Base-by-base conservation (phyloP, 306 rosid genomes). In the Lathyrus sativus region DNA sequence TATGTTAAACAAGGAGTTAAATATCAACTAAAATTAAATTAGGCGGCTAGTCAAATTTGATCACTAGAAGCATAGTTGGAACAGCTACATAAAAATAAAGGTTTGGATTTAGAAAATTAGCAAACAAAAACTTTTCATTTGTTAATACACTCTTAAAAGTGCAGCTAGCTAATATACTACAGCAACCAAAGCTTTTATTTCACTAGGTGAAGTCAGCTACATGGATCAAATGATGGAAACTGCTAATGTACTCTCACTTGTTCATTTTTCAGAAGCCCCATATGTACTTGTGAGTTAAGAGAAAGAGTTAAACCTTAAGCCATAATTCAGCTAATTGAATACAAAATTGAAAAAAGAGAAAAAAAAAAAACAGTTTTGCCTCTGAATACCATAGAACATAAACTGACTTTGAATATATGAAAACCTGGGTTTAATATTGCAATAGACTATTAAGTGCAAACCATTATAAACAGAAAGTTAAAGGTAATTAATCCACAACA, bases 401-500 rank as follows among this genome's bases (percentile, higher is more conserved):
- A 45, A n/a, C 49, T 53, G 3, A 3, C 26, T 18, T 33, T 51
- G 42, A 53, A 64, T 17, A 18, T 56, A 26, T 12, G 46, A 70
- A 43, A 51, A 41, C 35, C 28, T 44, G 33, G 18, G 51, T 43
- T 62, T 69, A 42, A 54, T 51, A 56, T 29, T 17, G 50, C n/a
- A 41, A 5, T 28, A 41, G 49, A 53, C 49, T 12, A 10, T 54
- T 39, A 68, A 53, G 3, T n/a, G 22, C 33, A 10, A 53, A 11
- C 12, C 24, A 59, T 24, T 58, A 37, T 51, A 35, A 67, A 39
- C 0, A 8, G 14, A 45, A 45, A 56, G 56, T 51, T 69, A n/a
- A 49, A 75, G 62, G 58, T 69, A 50, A 46, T 50, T n/a, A 22
- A 68, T 46, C 62, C 68, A 62, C 19, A 41, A 63, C 37, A 0